Base-by-base conservation (phyloP, 371 early-diverging fungal species). In the Mucor velutinosus region DNA sequence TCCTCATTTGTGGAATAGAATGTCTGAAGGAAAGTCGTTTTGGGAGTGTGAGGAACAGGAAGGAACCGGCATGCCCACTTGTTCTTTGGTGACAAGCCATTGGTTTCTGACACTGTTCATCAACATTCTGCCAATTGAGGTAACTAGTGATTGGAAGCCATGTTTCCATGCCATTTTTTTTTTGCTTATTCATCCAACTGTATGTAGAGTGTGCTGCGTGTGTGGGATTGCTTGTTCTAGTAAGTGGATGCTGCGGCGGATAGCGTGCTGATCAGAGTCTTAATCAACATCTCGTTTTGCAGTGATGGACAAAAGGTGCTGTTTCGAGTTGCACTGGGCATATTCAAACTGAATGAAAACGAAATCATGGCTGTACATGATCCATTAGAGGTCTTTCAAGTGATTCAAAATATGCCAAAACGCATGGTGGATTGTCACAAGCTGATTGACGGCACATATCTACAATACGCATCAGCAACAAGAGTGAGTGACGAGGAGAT, bases 201-300 rank as follows among this genome's bases (percentile, higher is more conserved):
- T 35, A 35, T 56, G 2, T 76, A 88, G 86, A 88, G 91, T 30
- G 89, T 91, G 8, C 78, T 93, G 6, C 86, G 94, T 29, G 89
- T 93, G 7, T 94, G 95, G 94, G 95, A 94, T 85, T 88, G 89
- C 65, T 87, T 94, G 57, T 90, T 91, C 69, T 93, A 91, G 87
- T 87, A 85, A 77, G 67, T 58, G 1, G 3, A n/a, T 49, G 21
- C 10, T 15, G 27, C 41, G 15, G 15, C 11, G 7, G 27, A 27
- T 25, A 12, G 14, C 37, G 37, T 35, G n/a, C 1, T 27, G 25
- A 41, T 14, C 41, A 60, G 43, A 15, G 5, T 2, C 19, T 14
- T 53, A 53, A 53, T 3, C 8, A 0, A 8, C 27, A 15, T 21
- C 3, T 23, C 6, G 1, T 63, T 63, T 14, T 25, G 23, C 49